Evolutionary conservation across 768 basidiomycete genomes (phyloP), one percentile per base, ranked within the genome.

Genomic region (Collybia sordida): DNA sequence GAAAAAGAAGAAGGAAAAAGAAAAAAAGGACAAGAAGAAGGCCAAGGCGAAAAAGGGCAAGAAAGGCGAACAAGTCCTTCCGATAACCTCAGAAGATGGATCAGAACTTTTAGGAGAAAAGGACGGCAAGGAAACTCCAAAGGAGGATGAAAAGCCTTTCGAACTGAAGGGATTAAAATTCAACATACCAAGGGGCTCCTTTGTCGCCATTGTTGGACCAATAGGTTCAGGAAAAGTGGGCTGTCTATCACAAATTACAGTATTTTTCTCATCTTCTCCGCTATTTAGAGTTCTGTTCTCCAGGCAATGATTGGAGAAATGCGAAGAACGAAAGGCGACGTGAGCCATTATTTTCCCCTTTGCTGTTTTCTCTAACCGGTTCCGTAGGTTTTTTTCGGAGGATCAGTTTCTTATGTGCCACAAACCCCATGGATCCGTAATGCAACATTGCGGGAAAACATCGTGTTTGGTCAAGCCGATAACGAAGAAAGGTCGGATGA

Each of bases 201-300:
- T 90, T 25, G 73, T 88, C 6, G 85, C 82, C 1, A 80, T 90
- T 22, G 84, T 90, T n/a, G 89, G 89, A 14, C 74, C 78, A 8
- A 84, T 90, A 25, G 88, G 88, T 0, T 82, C 80, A 36, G 89
- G 89, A 23, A 90, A 90, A 70, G 78, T 82, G 31, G 4, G 62
- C 18, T 35, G 46, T 25, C 40, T 21, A 15, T 40, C 22, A n/a
- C 28, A 24, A 22, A n/a, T 36, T 27, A 1, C 19, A 24, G 3
- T 11, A 1, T 17, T 4, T 14, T 6, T 17, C 12, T 18, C 25
- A 14, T 34, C 17, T 45, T 6, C 23, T 9, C 31, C 19, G 18
- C 48, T 27, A 35, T 42, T 25, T 47, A 85, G 83, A 84, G 77
- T 50, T 81, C 78, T 2, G 56, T 83, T 28, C 64, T 84, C 1